phyloP scores from a whole-genome alignment of 768 basidiomycete genomes.

The Tricholoma sp. region DNA sequence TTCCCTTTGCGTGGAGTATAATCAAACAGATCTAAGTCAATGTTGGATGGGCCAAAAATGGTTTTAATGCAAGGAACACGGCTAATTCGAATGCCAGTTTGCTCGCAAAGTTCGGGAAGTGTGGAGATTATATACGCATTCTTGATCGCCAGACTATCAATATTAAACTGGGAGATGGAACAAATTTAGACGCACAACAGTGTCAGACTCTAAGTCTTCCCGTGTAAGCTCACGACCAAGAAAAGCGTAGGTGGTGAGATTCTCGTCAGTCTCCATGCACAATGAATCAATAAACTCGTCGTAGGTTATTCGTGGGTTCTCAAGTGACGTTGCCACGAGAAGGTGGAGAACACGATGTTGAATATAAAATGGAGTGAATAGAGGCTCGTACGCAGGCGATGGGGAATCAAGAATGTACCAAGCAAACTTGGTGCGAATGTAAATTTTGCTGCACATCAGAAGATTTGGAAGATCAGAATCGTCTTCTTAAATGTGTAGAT shows the following conservation, averaged over 20 bases:
- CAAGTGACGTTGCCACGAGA: constrained; percentile 33
- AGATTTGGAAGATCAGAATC: constrained; percentile 5
- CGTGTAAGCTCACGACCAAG: background rate
- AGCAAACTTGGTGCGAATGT: constrained; percentile 53
- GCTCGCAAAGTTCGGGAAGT: constrained; percentile 33
- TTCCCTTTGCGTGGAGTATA: background rate
- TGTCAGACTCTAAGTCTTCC: constrained; percentile 35
- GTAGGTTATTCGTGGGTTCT: constrained; percentile 31
- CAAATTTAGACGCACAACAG: constrained; percentile 34
- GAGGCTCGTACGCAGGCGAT: constrained; percentile 36
- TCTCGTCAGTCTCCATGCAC: constrained; percentile 21
- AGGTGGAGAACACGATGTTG: constrained; percentile 46
- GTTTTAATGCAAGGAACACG: constrained; percentile 38
- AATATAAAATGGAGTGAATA: constrained; percentile 44
- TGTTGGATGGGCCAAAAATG: constrained; percentile 22
- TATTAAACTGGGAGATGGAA: background rate
- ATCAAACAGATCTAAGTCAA: constrained; percentile 15
- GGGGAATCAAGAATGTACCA: constrained; percentile 68
- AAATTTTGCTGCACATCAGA: constrained; percentile 45
- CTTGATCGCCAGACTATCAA: constrained; percentile 20
- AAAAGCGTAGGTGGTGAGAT: background rate
- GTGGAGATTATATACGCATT: constrained; percentile 37
- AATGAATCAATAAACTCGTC: constrained; percentile 34
- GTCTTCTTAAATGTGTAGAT: background rate
- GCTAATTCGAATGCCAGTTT: constrained; percentile 25